Base-by-base conservation (phyloP, 352 stramenopile species). In the Peronospora belbahrii region DNA sequence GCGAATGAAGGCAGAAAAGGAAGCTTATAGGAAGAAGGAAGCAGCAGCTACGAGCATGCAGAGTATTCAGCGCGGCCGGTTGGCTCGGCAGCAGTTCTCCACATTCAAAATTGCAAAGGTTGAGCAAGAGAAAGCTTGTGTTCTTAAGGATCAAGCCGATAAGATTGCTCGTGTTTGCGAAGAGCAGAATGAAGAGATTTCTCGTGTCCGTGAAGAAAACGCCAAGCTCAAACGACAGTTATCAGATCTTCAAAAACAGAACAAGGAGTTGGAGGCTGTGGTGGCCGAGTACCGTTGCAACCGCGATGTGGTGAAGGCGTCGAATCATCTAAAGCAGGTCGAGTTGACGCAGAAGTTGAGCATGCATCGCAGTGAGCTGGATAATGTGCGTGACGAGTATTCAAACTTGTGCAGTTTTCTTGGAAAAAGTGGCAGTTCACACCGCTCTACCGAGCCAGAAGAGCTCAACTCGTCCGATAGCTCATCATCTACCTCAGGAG, bases 321-420 rank as follows among this genome's bases (percentile, higher is more conserved):
- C 71, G 2, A 81, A 66, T 46, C 66, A 71, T 27, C 44, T 84
- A 5, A 71, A 73, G 33, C 60, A 74, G 40, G 58, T 79, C 3
- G 70, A 87, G 25, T 31, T 87, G 30, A 72, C 61, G 45, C 75
- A 82, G 27, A 69, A 78, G 42, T 57, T 87, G 40, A 78, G 51
- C 9, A 33, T 50, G 19, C 67, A 76, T 25, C 59, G 62, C 42
- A 66, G 80, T 46, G 60, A 74, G 22, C 52, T 87, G 23, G 70
- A 81, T 31, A 52, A 40, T 0, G 49, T 60, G 7, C 67, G 60
- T 0, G 32, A 42, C 1, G 72, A 85, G 56, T 82, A 74, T 52
- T 62, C 51, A 17, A 73, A 50, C 0, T 48, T 85, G 22, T 70
- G 60, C 22, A 63, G 73, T 14, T 72, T 62, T 32, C 52, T 83